Conservation (phyloP, 176 grass and related monocot species). For the Aechmea fasciata region DNA sequence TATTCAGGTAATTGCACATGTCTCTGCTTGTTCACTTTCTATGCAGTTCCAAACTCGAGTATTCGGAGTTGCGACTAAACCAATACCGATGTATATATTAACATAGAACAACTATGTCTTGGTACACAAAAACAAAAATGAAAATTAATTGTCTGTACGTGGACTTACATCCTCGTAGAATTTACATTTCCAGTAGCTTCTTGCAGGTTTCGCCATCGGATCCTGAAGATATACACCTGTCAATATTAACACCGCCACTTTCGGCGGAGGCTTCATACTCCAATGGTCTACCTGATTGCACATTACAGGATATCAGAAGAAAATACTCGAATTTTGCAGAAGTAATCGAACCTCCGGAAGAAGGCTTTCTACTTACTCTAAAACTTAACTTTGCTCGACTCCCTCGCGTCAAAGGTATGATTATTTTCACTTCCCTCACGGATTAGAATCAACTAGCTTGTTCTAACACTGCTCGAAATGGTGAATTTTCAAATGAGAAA, state of each 20-base stretch:
- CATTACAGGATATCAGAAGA: constrained; percentile 53
- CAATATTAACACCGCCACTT: constrained; percentile 59
- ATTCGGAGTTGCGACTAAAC: not conserved
- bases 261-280: constrained; percentile 25
- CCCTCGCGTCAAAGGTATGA: constrained; percentile 36
- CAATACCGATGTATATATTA: not conserved
- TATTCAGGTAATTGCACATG: constrained; percentile 37
- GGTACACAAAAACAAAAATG: not conserved
- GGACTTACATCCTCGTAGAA: not conserved
- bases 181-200: constrained; percentile 9
- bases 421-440: not conserved
- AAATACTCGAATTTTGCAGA: constrained; percentile 37
- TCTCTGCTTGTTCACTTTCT: not conserved
- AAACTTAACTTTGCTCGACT: constrained; percentile 67
- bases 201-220: constrained; percentile 49
- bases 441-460: not conserved
- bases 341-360: constrained; percentile 44
- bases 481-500: not conserved
- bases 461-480: not conserved
- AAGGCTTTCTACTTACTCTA: constrained; percentile 63
- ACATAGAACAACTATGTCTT: constrained; percentile 3
- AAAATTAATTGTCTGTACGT: not conserved
- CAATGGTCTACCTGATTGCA: constrained; percentile 35
- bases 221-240: constrained; percentile 53
- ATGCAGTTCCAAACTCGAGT: not conserved